Evolutionary conservation across 495 filamentous ascomycete genomes (phyloP), one percentile per base, ranked within the genome.

Genomic region (Daldinia loculata): DNA sequence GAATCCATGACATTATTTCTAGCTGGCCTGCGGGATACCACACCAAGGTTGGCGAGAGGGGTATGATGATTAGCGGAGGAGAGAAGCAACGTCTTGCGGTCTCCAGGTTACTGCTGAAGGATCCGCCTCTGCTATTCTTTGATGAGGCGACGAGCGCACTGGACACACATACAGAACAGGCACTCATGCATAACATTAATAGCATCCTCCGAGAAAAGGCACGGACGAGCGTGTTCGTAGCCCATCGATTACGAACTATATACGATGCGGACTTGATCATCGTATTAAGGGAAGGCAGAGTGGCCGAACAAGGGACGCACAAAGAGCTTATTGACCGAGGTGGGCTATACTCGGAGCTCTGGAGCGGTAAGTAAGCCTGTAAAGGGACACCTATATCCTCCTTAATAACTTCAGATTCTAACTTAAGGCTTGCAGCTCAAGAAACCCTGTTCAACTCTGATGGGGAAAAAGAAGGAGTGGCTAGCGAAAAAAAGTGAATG

Each of bases 21-120:
- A 80, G 80, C 34, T 88, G 95, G 71, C 94, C 94, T 1, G 90
- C 94, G 15, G 93, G 93, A 4, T 99, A 99, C 75, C 78, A 91
- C 17, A 99, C 95, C 1, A 94, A 91, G 74, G 95, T 99, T 11
- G 95, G 95, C 17, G 95, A 99, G 83, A 85, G 96, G 26, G 95
- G 95, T 1, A 91, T 98, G 91, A 98, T 98, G 95, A 98, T 98
- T 17, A 95, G 92, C 3, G 95, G 94, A 7, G 95, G 95, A 34
- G 95, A 99, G 81, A 98, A 98, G 79, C 95, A 99, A 76, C 88
- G 95, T 4, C 80, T 99, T 32, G 95, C 96, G 2, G 89, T 99
- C 22, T 92, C 93, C 6, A 84, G 95, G 32, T 77, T 98, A 38
- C 85, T 99, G 1, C 81, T 99, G 50, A 99, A 99, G 72, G 93